Base-by-base conservation (phyloP, 139 green algal genomes). In the Ettlia oleoabundans region DNA sequence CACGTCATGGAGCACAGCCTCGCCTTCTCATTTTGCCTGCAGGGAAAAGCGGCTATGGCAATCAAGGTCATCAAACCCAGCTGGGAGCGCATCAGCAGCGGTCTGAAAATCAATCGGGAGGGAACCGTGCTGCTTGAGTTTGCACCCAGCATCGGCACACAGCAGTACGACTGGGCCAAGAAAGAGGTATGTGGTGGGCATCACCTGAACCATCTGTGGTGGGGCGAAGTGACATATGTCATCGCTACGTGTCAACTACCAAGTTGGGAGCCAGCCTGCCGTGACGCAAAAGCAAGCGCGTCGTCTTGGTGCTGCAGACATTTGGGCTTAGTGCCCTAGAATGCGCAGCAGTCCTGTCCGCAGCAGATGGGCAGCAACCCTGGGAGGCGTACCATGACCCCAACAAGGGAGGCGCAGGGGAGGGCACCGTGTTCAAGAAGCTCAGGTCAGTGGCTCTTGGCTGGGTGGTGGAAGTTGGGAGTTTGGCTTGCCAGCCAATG, bases 111-210 rank as follows among this genome's bases (percentile, higher is more conserved):
- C 9, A n/a, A 38, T 24, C 52, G 80, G 40, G 73, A 86, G 55
- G 85, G 80, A 19, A 86, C 74, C 35, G 32, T 89, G 61, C 85
- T 89, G 30, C 65, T 89, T 53, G 85, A 89, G 55, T 89, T 89
- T 83, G 85, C 85, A 51, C 71, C 79, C 38, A 69, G 64, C n/a
- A 28, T 40, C n/a, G 80, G 74, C 26, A 51, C 85, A 32, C 66
- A 70, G 33, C 55, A 76, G 30, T 89, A 89, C 42, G 85, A 86
- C 41, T 89, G 85, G 85, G 55, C 83, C 21, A 63, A 77, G 26
- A 89, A 89, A 67, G 80, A 68, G 79, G 79, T 84, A 53, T n/a
- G n/a, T n/a, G n/a, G n/a, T n/a, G n/a, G n/a, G n/a, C n/a, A n/a
- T n/a, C 19, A 6, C 21, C 38, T 10, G 66, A 13, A 3, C 9